Conservation (phyloP, 2,329 filamentous ascomycete genomes). For the Ceratocystis huliohia region DNA sequence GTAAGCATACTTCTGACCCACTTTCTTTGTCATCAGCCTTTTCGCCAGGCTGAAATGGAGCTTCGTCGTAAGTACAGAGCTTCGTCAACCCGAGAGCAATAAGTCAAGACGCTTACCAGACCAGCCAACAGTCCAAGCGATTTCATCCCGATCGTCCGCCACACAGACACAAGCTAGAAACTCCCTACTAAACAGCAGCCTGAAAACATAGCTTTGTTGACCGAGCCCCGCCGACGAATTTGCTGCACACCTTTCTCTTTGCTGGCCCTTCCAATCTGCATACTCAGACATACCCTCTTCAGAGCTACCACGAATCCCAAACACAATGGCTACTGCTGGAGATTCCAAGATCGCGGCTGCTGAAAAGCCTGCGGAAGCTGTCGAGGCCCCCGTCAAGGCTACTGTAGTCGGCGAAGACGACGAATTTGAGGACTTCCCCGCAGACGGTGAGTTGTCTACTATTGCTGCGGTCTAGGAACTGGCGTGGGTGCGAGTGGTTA, state of each 20-base stretch:
- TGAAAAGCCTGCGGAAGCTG: conserved; percentile 23
- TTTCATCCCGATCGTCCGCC: not conserved
- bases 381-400: conserved; percentile 27
- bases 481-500: not conserved
- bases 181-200: too few relatives aligned
- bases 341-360: conserved; percentile 28
- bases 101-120: not conserved
- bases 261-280: not conserved
- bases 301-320: not conserved
- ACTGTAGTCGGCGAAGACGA: conserved; percentile 75
- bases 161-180: not conserved
- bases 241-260: not conserved
- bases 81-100: conserved; percentile 23
- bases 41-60: conserved; percentile 24
- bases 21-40: conserved; percentile 2
- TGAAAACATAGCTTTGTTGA: too few relatives aligned
- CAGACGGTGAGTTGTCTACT: conserved; percentile 56
- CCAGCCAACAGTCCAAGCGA: not conserved
- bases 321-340: conserved; percentile 10
- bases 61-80: conserved; percentile 21
- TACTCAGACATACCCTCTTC: not conserved
- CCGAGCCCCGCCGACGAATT: not conserved
- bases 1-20: not conserved
- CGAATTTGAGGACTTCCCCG: conserved; percentile 97
- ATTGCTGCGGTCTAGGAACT: not conserved